Evolutionary conservation across 139 green algal species (phyloP), one percentile per base, ranked within the genome.

Genomic region (Ettlia oleoabundans): DNA sequence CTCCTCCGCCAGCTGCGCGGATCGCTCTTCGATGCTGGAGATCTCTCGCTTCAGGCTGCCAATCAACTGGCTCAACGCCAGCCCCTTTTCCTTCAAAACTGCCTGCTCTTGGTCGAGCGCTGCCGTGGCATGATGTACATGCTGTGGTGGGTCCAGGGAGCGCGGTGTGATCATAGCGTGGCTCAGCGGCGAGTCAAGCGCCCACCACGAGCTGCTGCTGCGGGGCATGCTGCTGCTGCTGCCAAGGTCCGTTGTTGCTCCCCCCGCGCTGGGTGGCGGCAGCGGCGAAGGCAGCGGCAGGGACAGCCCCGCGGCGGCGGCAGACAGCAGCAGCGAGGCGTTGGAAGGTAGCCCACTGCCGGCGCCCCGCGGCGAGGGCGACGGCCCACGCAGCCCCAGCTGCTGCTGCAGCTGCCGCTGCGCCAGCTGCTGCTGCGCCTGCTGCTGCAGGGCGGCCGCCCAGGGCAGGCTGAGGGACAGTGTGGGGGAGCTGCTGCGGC

Each of bases 161-260:
- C 42, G 22, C 35, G n/a, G 41, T 30, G 28, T 37, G n/a, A n/a
- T n/a, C n/a, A n/a, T n/a, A n/a, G n/a, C n/a, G n/a, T n/a, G n/a
- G n/a, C n/a, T 19, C 37, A 62, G 3, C 8, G 41, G 69, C 9
- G 69, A 76, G 69, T 76, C 69, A 9, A 76, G 42, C 1, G 69
- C 69, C 69, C 69, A 76, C 69, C 69, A 76, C 41, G 41, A 63
- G 69, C 41, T 37, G 69, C 28, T 32, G 69, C 41, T 62, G 41
- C 30, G n/a, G 26, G 42, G 41, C 55, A 65, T 28, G 55, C 55
- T 5, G 21, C 18, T 5, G 55, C 21, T 15, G 18, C 21, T 5
- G 55, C 55, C 55, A n/a, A 28, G 21, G 55, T 5, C 18, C 28
- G 55, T n/a, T 52, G 42, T 10, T 5, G 41, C 69, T 13, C 35